phyloP scores from a whole-genome alignment of 2,329 filamentous ascomycete genomes.

The Ascochyta clinopodiicola region DNA sequence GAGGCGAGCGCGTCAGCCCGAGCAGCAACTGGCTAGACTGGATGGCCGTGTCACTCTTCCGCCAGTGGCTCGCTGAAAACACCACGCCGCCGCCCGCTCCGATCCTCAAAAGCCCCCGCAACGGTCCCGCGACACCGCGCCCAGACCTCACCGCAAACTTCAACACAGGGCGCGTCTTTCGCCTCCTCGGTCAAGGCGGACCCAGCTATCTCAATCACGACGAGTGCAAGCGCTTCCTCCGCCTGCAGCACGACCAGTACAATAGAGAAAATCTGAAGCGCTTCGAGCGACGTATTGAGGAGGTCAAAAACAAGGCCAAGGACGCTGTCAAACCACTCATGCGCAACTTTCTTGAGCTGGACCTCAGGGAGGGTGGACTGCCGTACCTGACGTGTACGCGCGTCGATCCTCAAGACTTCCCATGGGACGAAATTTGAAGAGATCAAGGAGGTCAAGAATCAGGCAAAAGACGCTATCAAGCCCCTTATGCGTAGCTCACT shows the following conservation, averaged over 20 bases:
- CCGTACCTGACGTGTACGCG: constrained; percentile 71
- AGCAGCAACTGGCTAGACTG: constrained; percentile 84
- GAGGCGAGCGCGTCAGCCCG: constrained; percentile 83
- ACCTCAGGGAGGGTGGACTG: constrained; percentile 63
- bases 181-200: constrained; percentile 71
- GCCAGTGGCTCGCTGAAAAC: constrained; percentile 92
- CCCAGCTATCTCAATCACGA: constrained; percentile 78
- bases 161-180: constrained; percentile 75
- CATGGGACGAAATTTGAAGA: constrained; percentile 59
- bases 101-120: constrained; percentile 52
- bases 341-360: constrained; percentile 83
- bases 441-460: constrained; percentile 84
- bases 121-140: constrained; percentile 24
- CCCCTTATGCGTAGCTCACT: constrained; percentile 86
- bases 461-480: constrained; percentile 81
- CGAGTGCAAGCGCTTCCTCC: constrained; percentile 89
- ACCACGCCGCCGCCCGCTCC: constrained; percentile 73
- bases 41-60: constrained; percentile 85
- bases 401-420: constrained; percentile 67
- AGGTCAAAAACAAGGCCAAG: constrained; percentile 82
- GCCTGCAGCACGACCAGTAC: constrained; percentile 81
- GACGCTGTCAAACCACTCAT: constrained; percentile 86
- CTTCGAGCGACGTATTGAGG: constrained; percentile 87
- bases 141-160: constrained; percentile 47
- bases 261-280: constrained; percentile 82